Evolutionary conservation across 495 filamentous ascomycete species (phyloP).

Genomic region (Aspergillus campestris): DNA sequence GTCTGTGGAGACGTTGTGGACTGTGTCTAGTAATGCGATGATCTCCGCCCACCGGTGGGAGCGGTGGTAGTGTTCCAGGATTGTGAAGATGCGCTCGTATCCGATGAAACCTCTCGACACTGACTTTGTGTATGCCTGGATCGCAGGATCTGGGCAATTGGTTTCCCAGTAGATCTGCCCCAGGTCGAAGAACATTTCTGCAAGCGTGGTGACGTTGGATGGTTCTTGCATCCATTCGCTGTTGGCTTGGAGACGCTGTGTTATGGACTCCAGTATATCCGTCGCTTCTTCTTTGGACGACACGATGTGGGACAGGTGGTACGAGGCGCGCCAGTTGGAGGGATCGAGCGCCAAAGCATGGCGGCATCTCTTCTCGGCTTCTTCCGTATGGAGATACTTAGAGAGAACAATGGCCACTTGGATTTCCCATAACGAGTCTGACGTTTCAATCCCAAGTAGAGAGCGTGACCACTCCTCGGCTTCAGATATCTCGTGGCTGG

Average conservation of each 20-base stretch:
- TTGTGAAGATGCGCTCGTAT: conserved; percentile 11
- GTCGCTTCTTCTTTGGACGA: conserved; percentile 20
- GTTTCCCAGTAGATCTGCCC: conserved; percentile 7
- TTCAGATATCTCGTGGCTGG: conserved; percentile 5
- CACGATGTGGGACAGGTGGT: conserved; percentile 21
- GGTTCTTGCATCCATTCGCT: conserved; percentile 12
- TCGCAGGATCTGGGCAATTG: conserved; percentile 18
- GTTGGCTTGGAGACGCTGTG: conserved; percentile 6
- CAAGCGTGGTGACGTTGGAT: conserved; percentile 13
- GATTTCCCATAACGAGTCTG: conserved; percentile 27
- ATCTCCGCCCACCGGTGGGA: conserved; percentile 20
- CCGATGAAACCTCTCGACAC: conserved; percentile 3
- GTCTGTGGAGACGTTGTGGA: conserved; percentile 13
- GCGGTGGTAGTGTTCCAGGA: conserved; percentile 19
- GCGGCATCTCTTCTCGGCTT: conserved; percentile 15
- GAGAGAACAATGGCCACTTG: conserved; percentile 22
- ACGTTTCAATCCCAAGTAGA: conserved; percentile 3
- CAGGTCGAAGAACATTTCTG: conserved; percentile 3
- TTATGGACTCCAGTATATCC: conserved; percentile 15
- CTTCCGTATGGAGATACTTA: conserved; percentile 1
- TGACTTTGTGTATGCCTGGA: conserved; percentile 4
- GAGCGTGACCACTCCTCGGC: conserved; percentile 9
- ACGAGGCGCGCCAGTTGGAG: conserved; percentile 28
- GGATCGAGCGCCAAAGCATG: conserved; percentile 25
- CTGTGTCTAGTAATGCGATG: conserved; percentile 18